Evolutionary conservation across 352 stramenopile species (phyloP).

Genomic region (Globisporangium sylvaticum): DNA sequence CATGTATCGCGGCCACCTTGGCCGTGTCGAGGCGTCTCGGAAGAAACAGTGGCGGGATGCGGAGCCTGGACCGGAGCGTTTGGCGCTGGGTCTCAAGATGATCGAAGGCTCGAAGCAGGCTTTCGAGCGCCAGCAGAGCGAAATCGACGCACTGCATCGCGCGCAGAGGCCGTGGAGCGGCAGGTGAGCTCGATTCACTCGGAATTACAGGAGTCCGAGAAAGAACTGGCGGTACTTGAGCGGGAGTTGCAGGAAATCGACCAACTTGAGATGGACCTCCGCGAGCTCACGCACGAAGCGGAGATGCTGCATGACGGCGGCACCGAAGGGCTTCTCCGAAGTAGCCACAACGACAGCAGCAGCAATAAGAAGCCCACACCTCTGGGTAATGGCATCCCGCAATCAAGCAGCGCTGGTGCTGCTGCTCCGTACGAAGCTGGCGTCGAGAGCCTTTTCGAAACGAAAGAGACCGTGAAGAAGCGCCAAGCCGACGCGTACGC

Average conservation of each 20-base stretch:
- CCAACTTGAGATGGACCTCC: slow-evolving; percentile 87
- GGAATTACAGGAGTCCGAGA: slow-evolving; percentile 89
- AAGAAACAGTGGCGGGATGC: slow-evolving; percentile 88
- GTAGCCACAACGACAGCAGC: slow-evolving; percentile 15
- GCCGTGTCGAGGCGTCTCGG: slow-evolving; percentile 48
- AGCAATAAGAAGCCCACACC: slow-evolving; percentile 22
- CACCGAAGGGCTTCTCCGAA: slow-evolving; percentile 48
- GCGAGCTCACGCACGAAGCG: slow-evolving; percentile 89
- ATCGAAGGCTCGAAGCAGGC: slow-evolving; percentile 93
- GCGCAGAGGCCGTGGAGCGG: slow-evolving; percentile 87
- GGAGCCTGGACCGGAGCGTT: slow-evolving; percentile 81
- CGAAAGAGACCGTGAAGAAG: slow-evolving; percentile 37
- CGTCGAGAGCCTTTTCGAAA: slow-evolving; percentile 47
- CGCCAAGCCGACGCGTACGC: slow-evolving; percentile 84
- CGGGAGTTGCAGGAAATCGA: slow-evolving; percentile 91
- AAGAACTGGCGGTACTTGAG: slow-evolving; percentile 88
- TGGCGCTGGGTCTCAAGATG: slow-evolving; percentile 87
- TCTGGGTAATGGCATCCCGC: slow-evolving; percentile 50
- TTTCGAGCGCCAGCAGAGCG: slow-evolving; percentile 89
- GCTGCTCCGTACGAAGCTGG: slow-evolving; percentile 39
- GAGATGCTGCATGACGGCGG: slow-evolving; percentile 73
- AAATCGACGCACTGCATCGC: slow-evolving; percentile 90
- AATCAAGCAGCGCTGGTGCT: slow-evolving; percentile 15
- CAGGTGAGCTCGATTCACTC: slow-evolving; percentile 89
- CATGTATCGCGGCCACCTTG: slow-evolving; percentile 84